These are phyloP conservation scores for Nakataea oryzae DNA, from an alignment of 2,329 filamentous ascomycete genomes.

Conservation along the genomic window DNA sequence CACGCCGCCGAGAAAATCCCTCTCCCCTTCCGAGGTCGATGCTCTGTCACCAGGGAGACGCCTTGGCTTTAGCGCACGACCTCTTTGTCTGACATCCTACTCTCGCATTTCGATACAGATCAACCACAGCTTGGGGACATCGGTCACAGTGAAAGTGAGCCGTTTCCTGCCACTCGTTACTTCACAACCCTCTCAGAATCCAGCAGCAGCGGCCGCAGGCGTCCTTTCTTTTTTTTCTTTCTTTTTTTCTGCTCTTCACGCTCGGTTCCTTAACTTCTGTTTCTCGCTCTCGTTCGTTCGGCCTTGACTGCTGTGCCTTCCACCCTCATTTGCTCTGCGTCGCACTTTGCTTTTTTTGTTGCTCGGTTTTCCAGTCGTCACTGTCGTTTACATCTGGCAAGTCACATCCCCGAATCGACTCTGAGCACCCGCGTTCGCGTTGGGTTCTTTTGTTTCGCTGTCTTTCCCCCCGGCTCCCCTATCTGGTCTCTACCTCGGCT, in stretches of 20 bases:
- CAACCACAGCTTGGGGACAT: constrained; percentile 5
- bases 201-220: constrained; percentile 37
- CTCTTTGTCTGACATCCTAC: neutral
- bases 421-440: neutral
- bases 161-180: constrained; percentile 26
- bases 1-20: no score
- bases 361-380: neutral
- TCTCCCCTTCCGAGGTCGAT: neutral
- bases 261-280: neutral
- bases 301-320: neutral
- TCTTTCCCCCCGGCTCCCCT: neutral
- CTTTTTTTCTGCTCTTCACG: neutral
- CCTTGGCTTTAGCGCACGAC: neutral
- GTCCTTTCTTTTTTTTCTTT: constrained; percentile 27
- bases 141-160: constrained; percentile 37
- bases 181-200: constrained; percentile 17
- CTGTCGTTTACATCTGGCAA: constrained; percentile 3
- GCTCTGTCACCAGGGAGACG: neutral
- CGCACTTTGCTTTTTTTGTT: neutral
- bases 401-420: neutral
- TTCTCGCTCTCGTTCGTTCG: neutral
- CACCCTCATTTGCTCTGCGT: neutral
- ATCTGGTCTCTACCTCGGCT: no score
- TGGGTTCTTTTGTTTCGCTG: neutral
- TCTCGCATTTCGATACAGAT: neutral